phyloP scores from a whole-genome alignment of 2,329 filamentous ascomycete species.

The Sporothrix brasiliensis region DNA sequence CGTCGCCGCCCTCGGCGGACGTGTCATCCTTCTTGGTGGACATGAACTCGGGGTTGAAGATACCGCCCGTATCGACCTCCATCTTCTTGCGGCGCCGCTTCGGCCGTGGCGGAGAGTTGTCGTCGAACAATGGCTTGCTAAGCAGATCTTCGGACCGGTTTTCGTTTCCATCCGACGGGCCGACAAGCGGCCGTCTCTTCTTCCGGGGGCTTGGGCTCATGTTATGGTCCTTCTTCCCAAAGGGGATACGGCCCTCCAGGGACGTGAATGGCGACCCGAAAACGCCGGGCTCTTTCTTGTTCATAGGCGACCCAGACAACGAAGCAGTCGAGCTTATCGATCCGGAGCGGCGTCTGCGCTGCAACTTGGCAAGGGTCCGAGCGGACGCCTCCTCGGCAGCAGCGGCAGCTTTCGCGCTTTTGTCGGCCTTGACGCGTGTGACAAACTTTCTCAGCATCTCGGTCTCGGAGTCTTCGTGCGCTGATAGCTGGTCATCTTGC shows the following conservation, averaged over 20 bases:
- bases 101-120: constrained; percentile 38
- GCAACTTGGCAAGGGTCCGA: neutral
- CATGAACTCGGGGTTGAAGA: constrained; percentile 39
- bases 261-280: constrained; percentile 20
- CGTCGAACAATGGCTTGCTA: constrained; percentile 39
- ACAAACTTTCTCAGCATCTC: constrained; percentile 45
- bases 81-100: constrained; percentile 42
- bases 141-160: constrained; percentile 34
- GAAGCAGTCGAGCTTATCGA: constrained; percentile 40
- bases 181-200: constrained; percentile 43
- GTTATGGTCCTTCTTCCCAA: constrained; percentile 45
- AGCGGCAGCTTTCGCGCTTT: constrained; percentile 42
- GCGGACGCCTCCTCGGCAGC: constrained; percentile 34
- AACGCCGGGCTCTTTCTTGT: constrained; percentile 33
- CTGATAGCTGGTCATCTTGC: constrained; percentile 28
- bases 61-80: constrained; percentile 39
- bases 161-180: neutral
- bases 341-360: constrained; percentile 39
- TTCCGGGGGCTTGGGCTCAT: constrained; percentile 46
- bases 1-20: neutral
- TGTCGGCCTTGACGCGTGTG: constrained; percentile 43
- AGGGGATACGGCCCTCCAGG: constrained; percentile 39
- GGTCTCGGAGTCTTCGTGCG: constrained; percentile 43
- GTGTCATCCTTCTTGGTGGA: constrained; percentile 15
- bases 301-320: constrained; percentile 41